A percentile compares a stretch with the other conserved stretches of the same genome.
phyloP scores from a whole-genome alignment of 2,329 filamentous ascomycete genomes.

The Colletotrichum orbiculare region DNA sequence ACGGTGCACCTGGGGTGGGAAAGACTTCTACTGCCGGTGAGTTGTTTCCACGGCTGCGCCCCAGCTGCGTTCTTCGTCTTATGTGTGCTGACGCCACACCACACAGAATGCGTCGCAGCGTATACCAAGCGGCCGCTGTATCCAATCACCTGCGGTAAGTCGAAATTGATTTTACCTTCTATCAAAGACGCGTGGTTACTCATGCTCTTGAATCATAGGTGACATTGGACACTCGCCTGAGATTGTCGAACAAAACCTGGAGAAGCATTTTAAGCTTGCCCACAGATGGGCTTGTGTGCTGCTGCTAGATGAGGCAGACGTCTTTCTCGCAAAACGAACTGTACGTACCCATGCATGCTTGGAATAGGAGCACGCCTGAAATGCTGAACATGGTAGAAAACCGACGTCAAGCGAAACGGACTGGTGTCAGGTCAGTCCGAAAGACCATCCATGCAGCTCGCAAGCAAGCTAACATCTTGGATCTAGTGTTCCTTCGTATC shows the following conservation, averaged over 20 bases:
- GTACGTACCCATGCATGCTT: neutral
- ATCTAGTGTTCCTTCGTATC: conserved; percentile 54
- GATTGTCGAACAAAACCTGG: conserved; percentile 40
- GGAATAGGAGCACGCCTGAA: neutral
- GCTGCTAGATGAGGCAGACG: conserved; percentile 45
- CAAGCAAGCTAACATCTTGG: neutral
- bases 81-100: neutral
- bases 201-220: neutral
- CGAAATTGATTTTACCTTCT: no score
- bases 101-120: conserved; percentile 39
- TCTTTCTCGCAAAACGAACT: conserved; percentile 36
- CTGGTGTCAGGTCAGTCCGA: conserved; percentile 8
- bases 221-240: conserved; percentile 24
- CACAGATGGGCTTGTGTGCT: conserved; percentile 43
- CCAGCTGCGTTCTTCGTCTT: neutral
- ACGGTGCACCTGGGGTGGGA: conserved; percentile 21
- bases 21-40: conserved; percentile 24
- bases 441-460: no score
- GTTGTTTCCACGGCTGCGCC: neutral
- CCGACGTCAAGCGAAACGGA: conserved; percentile 16
- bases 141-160: conserved; percentile 38
- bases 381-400: neutral
- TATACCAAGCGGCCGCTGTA: conserved; percentile 41
- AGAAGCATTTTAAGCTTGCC: conserved; percentile 25
- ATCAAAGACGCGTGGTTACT: no score